A percentile compares a stretch with the other conserved stretches of the same genome.
phyloP scores from a whole-genome alignment of 768 basidiomycete genomes.

The Boletus sp. region DNA sequence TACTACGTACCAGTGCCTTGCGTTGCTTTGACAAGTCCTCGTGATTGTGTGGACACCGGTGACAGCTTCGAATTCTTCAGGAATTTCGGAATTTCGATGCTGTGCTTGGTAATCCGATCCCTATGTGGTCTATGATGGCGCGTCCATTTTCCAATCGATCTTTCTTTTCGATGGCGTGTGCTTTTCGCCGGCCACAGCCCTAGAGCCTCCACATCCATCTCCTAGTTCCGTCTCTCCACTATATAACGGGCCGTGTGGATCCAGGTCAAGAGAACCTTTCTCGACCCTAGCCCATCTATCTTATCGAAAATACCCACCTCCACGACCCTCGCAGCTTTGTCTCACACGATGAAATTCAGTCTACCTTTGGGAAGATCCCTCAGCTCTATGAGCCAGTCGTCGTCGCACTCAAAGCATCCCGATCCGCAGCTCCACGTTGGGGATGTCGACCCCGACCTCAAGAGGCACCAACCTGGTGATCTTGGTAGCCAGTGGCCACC shows the following conservation, averaged over 20 bases:
- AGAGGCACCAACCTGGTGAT: constrained; percentile 1
- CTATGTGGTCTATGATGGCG: no score
- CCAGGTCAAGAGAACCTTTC: no score
- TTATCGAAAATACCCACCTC: neutral
- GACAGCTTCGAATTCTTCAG: no score
- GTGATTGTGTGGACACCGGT: no score
- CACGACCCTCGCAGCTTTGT: neutral
- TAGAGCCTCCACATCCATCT: neutral
- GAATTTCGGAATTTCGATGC: no score
- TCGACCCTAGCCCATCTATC: neutral
- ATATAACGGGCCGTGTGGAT: neutral
- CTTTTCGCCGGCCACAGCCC: no score
- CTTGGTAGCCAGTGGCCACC: neutral
- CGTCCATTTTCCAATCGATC: no score
- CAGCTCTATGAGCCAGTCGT: constrained; percentile 9
- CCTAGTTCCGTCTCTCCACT: neutral
- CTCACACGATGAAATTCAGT: neutral
- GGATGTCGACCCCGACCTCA: neutral
- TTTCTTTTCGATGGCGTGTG: no score
- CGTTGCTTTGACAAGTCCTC: no score
- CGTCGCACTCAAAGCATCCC: constrained; percentile 7
- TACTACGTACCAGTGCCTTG: no score
- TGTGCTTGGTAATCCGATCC: no score
- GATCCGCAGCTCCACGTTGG: constrained; percentile 6
- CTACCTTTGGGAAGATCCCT: constrained; percentile 4